phyloP scores from a whole-genome alignment of 306 rosid genomes.

The Vigna radiata region DNA sequence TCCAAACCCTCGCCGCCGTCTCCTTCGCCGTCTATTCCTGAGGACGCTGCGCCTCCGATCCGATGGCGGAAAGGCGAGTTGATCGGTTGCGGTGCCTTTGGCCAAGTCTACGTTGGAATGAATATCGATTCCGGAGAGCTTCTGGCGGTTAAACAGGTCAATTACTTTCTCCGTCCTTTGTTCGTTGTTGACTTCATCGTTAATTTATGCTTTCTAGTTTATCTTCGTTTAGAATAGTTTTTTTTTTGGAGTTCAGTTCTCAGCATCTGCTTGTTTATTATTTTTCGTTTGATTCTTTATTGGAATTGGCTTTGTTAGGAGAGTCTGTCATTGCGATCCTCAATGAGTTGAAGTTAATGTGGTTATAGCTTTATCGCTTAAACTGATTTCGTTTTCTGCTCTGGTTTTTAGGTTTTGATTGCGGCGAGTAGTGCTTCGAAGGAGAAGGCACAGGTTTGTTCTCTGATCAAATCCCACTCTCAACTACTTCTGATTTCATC shows the following conservation, averaged over 20 bases:
- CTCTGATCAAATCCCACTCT: slow-evolving; percentile 24
- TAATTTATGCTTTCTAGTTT: background rate
- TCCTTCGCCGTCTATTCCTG: slow-evolving; percentile 52
- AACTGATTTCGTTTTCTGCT: slow-evolving; percentile 35
- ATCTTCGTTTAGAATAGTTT: background rate
- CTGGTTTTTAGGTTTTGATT: slow-evolving; percentile 75
- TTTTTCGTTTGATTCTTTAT: slow-evolving; percentile 22
- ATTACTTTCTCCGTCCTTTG: slow-evolving; percentile 15
- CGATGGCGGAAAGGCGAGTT: slow-evolving; percentile 99
- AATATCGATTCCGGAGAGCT: slow-evolving; percentile 99
- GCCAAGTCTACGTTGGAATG: slow-evolving; percentile 99
- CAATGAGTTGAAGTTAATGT: background rate
- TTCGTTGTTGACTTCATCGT: slow-evolving; percentile 3
- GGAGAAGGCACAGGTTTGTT: slow-evolving; percentile 93
- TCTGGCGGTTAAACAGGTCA: slow-evolving; percentile 94
- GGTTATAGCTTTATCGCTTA: slow-evolving; percentile 20
- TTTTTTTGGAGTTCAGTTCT: background rate
- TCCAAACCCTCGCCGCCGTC: slow-evolving; percentile 64
- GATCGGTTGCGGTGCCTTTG: slow-evolving; percentile 98
- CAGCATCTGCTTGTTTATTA: slow-evolving; percentile 29
- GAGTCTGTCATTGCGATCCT: background rate
- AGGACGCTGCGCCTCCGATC: slow-evolving; percentile 66
- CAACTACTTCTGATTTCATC: slow-evolving; percentile 30
- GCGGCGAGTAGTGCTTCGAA: slow-evolving; percentile 81
- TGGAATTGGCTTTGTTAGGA: background rate